Evolutionary conservation across 2,329 filamentous ascomycete species (phyloP), one percentile per base, ranked within the genome.

Genomic region (Alternaria infectoria): DNA sequence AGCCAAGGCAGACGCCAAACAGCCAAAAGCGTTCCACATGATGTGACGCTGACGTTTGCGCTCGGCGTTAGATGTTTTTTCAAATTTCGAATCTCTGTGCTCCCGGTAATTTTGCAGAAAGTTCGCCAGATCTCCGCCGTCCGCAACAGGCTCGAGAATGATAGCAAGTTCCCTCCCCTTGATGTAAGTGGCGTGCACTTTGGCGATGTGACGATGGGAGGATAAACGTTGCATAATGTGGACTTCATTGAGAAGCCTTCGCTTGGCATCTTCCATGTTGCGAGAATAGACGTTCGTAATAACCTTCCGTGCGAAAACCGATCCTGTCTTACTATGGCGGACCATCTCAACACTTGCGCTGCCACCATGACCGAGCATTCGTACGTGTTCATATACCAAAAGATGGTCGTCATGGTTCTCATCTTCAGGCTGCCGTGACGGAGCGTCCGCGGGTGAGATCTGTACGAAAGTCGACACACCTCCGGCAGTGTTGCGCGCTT

Each of bases 1-100:
- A 2, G 54, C 46, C 11, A 72, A 30, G 0, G 62, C 67, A 13
- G 40, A 56, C 3, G 66, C 59, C 3, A 72, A 51, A 49, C 68
- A 72, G 3, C 69, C n/a, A n/a, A n/a, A n/a, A n/a, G n/a, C n/a
- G n/a, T n/a, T n/a, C n/a, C n/a, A n/a, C n/a, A n/a, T n/a, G n/a
- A n/a, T n/a, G n/a, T n/a, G n/a, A n/a, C n/a, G n/a, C n/a, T n/a
- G n/a, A n/a, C n/a, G n/a, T n/a, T n/a, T n/a, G n/a, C n/a, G n/a
- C n/a, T n/a, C n/a, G n/a, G n/a, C n/a, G n/a, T n/a, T n/a, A n/a
- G n/a, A n/a, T n/a, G n/a, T n/a, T n/a, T n/a, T n/a, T n/a, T n/a
- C n/a, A n/a, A n/a, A n/a, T n/a, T n/a, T n/a, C n/a, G n/a, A n/a
- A n/a, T n/a, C n/a, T n/a, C n/a, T n/a, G n/a, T n/a, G n/a, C n/a